These are phyloP conservation scores for Neurospora tetrasperma DNA, from an alignment of 495 filamentous ascomycete species.

Conservation along the genomic window DNA sequence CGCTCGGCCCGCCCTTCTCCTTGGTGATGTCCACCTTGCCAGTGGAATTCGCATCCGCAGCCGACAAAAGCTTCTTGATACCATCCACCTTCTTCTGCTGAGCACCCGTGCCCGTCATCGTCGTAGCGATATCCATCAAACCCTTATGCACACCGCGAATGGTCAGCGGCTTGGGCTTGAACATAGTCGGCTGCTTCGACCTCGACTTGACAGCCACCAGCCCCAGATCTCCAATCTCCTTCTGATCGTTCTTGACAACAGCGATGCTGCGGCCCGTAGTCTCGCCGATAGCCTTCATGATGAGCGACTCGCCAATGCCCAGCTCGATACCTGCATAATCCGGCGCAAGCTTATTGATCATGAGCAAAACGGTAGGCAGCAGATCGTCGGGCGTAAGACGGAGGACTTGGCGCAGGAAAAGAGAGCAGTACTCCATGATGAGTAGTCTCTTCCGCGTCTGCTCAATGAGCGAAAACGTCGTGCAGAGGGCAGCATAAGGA, in stretches of 20 bases:
- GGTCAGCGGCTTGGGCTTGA: conserved; percentile 87
- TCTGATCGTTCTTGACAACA: conserved; percentile 87
- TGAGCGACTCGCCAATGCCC: conserved; percentile 91
- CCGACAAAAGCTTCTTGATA: conserved; percentile 88
- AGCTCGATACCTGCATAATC: conserved; percentile 95
- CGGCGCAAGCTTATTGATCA: conserved; percentile 96
- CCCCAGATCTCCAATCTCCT: conserved; percentile 90
- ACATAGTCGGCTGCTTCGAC: conserved; percentile 91
- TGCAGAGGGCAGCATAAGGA: conserved; percentile 90
- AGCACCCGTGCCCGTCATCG: conserved; percentile 68
- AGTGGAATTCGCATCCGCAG: conserved; percentile 61
- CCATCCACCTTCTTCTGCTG: conserved; percentile 84
- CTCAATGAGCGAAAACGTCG: conserved; percentile 87
- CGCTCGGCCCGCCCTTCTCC: conserved; percentile 87
- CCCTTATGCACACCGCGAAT: conserved; percentile 80
- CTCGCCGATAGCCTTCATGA: conserved; percentile 98
- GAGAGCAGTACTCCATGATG: conserved; percentile 77
- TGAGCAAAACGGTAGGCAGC: conserved; percentile 76
- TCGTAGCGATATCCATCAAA: conserved; percentile 74
- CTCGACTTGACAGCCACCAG: conserved; percentile 91
- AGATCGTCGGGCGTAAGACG: conserved; percentile 84
- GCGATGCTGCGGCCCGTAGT: conserved; percentile 76
- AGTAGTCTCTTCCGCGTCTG: conserved; percentile 82
- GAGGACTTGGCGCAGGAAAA: conserved; percentile 87
- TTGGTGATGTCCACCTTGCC: conserved; percentile 83